Evolutionary conservation across 2,329 filamentous ascomycete species (phyloP).

Genomic region (Ascochyta pisi): DNA sequence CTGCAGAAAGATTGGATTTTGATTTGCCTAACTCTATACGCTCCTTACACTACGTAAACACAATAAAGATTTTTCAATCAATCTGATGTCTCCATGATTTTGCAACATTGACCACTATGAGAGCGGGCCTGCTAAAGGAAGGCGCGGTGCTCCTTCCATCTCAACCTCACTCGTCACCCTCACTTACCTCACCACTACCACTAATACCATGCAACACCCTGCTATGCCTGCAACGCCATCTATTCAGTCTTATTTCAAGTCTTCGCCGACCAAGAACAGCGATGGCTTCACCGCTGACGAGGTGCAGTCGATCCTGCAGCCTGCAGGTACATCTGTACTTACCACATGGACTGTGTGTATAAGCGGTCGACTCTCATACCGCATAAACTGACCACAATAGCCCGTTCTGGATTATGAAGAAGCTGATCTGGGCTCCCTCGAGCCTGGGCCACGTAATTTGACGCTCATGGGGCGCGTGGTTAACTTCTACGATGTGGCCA

Average conservation of each 20-base stretch:
- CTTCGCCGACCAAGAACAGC: constrained; percentile 41
- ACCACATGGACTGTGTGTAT: constrained; percentile 23
- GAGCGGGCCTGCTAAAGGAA: background rate
- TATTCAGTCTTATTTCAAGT: constrained; percentile 54
- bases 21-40: constrained; percentile 36
- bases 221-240: constrained; percentile 48
- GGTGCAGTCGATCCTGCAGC: constrained; percentile 49
- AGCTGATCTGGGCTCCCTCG: constrained; percentile 55
- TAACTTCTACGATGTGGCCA: constrained; percentile 59
- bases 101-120: too few relatives aligned
- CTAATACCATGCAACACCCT: background rate
- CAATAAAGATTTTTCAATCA: constrained; percentile 3
- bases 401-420: constrained; percentile 58
- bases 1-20: background rate
- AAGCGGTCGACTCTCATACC: background rate
- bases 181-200: background rate
- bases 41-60: constrained; percentile 29
- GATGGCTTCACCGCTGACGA: constrained; percentile 64
- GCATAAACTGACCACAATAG: constrained; percentile 40
- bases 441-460: constrained; percentile 59
- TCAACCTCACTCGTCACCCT: background rate
- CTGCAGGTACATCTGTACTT: constrained; percentile 34
- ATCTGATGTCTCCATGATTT: background rate
- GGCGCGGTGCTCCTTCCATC: constrained; percentile 15
- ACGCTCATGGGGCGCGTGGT: constrained; percentile 63